Base-by-base conservation (phyloP, 805 yeast genomes). In the Yamadazyma paraphyllophila region DNA sequence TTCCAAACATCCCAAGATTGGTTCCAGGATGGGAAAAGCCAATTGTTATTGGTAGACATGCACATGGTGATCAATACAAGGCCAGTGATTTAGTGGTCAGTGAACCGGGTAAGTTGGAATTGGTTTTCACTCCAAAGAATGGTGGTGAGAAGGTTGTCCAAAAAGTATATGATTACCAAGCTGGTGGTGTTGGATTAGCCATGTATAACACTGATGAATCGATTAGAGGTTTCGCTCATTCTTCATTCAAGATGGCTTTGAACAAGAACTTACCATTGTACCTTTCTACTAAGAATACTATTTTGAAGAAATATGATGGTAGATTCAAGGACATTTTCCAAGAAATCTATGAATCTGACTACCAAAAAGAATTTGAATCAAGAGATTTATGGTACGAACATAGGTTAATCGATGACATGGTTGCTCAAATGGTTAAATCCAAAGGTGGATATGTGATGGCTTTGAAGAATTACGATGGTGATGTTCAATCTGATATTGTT, bases 141-240 rank as follows among this genome's bases (percentile, higher is more conserved):
- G 85, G 85, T 7, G 70, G 78, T 33, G 76, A 71, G 15, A 59
- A 72, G 41, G 65, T 75, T 54, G 71, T 70, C 33, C 65, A 65
- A 53, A 69, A 75, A 35, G 88, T 86, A 32, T 85, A 71, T 57
- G 77, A 84, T 59, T 86, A 76, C 63, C 71, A 83, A 53, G 80
- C 77, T 36, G 92, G 94, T 63, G 94, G 94, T 63, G 89, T 85
- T 45, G 92, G 85, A 2, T 67, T 86, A 61, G 85, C 89, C 42
- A 86, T 85, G 91, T 86, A 86, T 70, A 86, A 86, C 68, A 85
- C 92, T 17, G 90, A 84, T 52, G 87, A 82, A 53, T 82, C 89
- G 14, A 86, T 86, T 55, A 67, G 65, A 41, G 92, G 86, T 4
- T 86, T 86, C 67, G 94, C 92, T 39, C 88, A 85, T 55, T 77